Conservation (phyloP, 192 early-diverging fungal genomes). For the Dispira simplex region DNA sequence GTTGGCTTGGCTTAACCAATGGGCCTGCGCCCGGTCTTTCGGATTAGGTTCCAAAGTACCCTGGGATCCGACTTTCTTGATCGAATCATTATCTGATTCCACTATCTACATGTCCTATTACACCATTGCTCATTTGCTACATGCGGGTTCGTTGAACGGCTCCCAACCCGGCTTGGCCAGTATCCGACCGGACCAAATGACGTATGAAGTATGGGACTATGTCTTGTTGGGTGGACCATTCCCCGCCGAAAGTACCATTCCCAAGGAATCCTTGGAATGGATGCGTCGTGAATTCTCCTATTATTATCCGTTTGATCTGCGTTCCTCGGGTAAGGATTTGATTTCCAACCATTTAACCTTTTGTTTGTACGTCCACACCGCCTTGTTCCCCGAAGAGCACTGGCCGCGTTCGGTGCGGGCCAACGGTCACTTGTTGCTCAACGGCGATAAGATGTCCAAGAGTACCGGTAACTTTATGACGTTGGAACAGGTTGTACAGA, state of each 20-base stretch:
- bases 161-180: conserved; percentile 55
- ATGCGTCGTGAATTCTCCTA: conserved; percentile 88
- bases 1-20: conserved; percentile 86
- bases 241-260: conserved; percentile 35
- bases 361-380: conserved; percentile 90
- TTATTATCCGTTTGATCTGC: conserved; percentile 96
- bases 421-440: conserved; percentile 93
- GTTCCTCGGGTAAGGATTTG: conserved; percentile 92
- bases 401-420: conserved; percentile 80
- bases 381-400: conserved; percentile 77
- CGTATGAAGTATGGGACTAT: conserved; percentile 84
- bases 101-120: conserved; percentile 99
- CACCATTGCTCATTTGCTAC: conserved; percentile 86
- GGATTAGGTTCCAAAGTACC: conserved; percentile 88
- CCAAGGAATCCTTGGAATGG: conserved; percentile 49
- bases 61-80: conserved; percentile 84
- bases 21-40: conserved; percentile 91
- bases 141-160: conserved; percentile 74
- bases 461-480: conserved; percentile 94
- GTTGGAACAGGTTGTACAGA: conserved; percentile 54
- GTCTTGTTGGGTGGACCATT: conserved; percentile 56
- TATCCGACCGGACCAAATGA: conserved; percentile 75
- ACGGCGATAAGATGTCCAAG: conserved; percentile 97
- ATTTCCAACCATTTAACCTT: conserved; percentile 97
- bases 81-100: conserved; percentile 94